A percentile compares a stretch with the other conserved stretches of the same genome.
These are phyloP conservation scores for Dipteronia sinensis DNA, from an alignment of 345 rosid species.

Conservation along the genomic window DNA sequence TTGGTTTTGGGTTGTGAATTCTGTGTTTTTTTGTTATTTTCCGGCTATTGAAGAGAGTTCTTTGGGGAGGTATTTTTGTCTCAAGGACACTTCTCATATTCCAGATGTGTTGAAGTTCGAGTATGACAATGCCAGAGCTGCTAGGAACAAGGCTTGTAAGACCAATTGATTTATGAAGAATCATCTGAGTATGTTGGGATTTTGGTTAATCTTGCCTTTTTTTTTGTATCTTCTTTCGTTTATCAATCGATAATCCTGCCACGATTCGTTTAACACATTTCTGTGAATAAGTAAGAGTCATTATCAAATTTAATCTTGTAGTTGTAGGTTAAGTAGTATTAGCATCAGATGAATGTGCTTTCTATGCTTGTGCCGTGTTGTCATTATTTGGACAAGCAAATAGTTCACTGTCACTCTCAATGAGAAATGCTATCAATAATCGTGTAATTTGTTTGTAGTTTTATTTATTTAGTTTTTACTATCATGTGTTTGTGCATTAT, in stretches of 20 bases:
- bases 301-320: neutral
- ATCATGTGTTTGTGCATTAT: too few species aligned
- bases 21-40: slow-evolving; percentile 47
- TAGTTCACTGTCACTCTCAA: neutral
- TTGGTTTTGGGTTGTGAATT: slow-evolving; percentile 89
- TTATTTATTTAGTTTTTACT: neutral
- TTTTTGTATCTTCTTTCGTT: too few species aligned
- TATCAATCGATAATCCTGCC: neutral
- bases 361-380: neutral
- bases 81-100: slow-evolving; percentile 96
- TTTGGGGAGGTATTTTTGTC: slow-evolving; percentile 69
- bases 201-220: neutral
- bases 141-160: slow-evolving; percentile 57
- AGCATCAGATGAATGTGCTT: neutral
- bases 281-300: neutral
- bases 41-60: slow-evolving; percentile 78
- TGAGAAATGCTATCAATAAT: neutral
- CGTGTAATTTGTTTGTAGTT: neutral
- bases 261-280: neutral
- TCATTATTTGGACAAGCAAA: neutral
- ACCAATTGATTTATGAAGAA: slow-evolving; percentile 40
- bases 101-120: slow-evolving; percentile 84
- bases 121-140: slow-evolving; percentile 89
- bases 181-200: slow-evolving; percentile 30
- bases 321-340: neutral